phyloP scores from a whole-genome alignment of 2,329 filamentous ascomycete species.

The Ascomycota sp. region DNA sequence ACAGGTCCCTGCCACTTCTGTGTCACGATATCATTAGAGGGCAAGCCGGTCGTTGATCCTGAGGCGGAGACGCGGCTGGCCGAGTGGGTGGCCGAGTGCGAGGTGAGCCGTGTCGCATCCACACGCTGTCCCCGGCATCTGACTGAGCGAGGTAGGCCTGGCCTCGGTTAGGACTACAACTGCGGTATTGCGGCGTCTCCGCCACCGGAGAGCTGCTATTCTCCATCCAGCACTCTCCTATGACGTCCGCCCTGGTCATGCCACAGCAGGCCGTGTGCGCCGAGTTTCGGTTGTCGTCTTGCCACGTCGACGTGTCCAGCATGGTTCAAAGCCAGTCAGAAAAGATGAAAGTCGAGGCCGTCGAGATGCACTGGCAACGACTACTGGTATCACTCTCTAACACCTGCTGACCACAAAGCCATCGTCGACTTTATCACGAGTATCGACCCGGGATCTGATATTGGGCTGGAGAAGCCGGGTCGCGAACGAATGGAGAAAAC shows the following conservation, averaged over 20 bases:
- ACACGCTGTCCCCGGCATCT: background rate
- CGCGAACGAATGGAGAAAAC: background rate
- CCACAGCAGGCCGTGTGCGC: conserved; percentile 8
- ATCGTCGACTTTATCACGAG: conserved; percentile 10
- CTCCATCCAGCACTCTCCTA: conserved; percentile 15
- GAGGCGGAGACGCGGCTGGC: conserved; percentile 3
- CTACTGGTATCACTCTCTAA: conserved; percentile 4
- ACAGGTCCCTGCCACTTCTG: conserved; percentile 10
- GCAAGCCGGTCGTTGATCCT: conserved; percentile 3
- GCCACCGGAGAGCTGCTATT: conserved; percentile 9
- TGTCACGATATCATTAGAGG: conserved; percentile 7
- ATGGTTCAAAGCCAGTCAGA: conserved; percentile 1
- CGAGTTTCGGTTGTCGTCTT: conserved; percentile 8
- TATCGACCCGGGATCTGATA: conserved; percentile 4
- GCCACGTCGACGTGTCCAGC: conserved; percentile 7
- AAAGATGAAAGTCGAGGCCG: background rate
- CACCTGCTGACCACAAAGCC: conserved; percentile 7
- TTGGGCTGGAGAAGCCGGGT: background rate
- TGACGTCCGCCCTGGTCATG: conserved; percentile 11
- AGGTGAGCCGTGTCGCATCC: conserved; percentile 7
- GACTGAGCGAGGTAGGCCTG: conserved; percentile 8
- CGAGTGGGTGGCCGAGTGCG: conserved; percentile 6
- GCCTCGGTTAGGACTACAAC: conserved; percentile 10
- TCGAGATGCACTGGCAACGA: background rate
- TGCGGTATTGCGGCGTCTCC: conserved; percentile 5